Base-by-base conservation (phyloP, 2,329 filamentous ascomycete genomes). In the Cordyceps cateniannulata region DNA sequence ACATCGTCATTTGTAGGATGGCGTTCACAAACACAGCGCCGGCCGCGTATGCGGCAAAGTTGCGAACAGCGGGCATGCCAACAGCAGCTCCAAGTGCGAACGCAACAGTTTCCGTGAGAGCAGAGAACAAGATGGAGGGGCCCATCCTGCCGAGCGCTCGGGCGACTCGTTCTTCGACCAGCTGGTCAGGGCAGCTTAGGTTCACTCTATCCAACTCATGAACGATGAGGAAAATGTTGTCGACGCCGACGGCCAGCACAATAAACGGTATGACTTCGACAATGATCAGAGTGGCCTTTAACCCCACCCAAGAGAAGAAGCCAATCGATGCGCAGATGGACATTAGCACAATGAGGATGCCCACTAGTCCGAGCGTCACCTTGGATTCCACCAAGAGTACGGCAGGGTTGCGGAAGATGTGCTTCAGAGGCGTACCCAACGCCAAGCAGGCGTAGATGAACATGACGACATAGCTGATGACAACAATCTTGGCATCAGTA, bases 171-270 rank as follows among this genome's bases (percentile, higher is more conserved):
- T 93, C 87, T 66, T 96, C 89, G 2, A 99, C 88, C 72, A 89
- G 83, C 64, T 93, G 89, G 69, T 98, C 93, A 0, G 93, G 91
- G 69, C 96, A 90, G 72, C 89, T 96, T 66, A 92, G 77, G 69
- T 99, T 99, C 71, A 97, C 90, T 32, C 95, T 85, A 71, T 99
- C 95, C 62, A 99, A 96, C 74, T 99, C 95, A 74, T 99, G 95
- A 0, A 99, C 95, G 62, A 99, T 96, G 60, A 99, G 79, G 77
- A 99, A 99, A 68, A 99, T 98, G 70, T 99, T 99, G 81, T 99
- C 95, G 3, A 99, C 96, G 50, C 95, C 95, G 29, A 99, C 93
- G 14, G 95, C 95, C 22, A 99, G 79, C 10, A 99, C 93, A 65
- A 99, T 87, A 74, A 99, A 99, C 0, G 95, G 95, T 65, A 99